Evolutionary conservation across 768 basidiomycete species (phyloP).

Genomic region (Tulasnella sp.): DNA sequence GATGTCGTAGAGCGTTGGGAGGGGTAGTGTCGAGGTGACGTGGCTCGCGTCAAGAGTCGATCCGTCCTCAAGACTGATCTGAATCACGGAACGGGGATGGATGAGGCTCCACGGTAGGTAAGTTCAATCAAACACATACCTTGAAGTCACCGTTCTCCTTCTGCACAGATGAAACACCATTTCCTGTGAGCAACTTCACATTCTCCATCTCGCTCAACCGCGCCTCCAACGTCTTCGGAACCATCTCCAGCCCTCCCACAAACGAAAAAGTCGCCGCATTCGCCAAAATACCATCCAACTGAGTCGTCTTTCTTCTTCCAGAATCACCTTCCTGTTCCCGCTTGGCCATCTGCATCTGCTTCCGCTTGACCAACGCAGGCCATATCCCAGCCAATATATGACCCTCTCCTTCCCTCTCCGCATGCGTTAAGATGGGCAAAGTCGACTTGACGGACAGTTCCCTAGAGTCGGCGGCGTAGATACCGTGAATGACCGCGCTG

Average conservation of each 20-base stretch:
- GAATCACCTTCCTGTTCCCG: not conserved
- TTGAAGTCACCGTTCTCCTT: not conserved
- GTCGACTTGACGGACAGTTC: slow-evolving; percentile 65
- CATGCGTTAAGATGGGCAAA: slow-evolving; percentile 65
- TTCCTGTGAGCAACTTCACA: slow-evolving; percentile 48
- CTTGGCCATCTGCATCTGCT: slow-evolving; percentile 34
- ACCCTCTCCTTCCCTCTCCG: slow-evolving; percentile 59
- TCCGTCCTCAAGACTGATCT: not conserved
- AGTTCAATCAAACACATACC: not conserved
- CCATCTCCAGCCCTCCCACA: slow-evolving; percentile 59
- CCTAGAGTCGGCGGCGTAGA: slow-evolving; percentile 82
- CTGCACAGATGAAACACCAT: slow-evolving; percentile 29
- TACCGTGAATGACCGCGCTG: slow-evolving; percentile 80
- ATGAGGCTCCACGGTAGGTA: not conserved
- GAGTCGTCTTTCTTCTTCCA: slow-evolving; percentile 34
- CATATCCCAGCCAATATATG: slow-evolving; percentile 43
- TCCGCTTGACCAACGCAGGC: slow-evolving; percentile 8
- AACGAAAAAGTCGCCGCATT: slow-evolving; percentile 76
- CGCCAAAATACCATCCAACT: slow-evolving; percentile 42
- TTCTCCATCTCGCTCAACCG: slow-evolving; percentile 44
- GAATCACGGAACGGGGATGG: not conserved
- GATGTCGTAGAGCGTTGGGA: slow-evolving; percentile 43
- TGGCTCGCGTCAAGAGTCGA: slow-evolving; percentile 36
- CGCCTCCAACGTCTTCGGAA: slow-evolving; percentile 50
- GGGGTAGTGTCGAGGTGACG: slow-evolving; percentile 68